A percentile compares a stretch with the other conserved stretches of the same genome.
Evolutionary conservation across 768 basidiomycete species (phyloP).

Genomic region (Russula lepida): DNA sequence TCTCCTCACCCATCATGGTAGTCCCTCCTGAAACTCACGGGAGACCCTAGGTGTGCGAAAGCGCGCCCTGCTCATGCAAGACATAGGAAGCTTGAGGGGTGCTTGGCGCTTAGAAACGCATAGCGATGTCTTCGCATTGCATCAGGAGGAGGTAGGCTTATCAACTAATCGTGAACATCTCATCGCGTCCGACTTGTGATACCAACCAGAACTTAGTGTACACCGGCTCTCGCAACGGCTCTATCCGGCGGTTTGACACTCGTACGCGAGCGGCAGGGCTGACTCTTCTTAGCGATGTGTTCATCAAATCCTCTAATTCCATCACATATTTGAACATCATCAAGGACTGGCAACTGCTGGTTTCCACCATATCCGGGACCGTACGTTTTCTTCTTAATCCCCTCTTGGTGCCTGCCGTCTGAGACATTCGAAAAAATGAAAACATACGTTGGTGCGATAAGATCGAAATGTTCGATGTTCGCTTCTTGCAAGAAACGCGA

Average conservation of each 20-base stretch:
- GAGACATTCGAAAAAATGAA: neutral
- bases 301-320: slow-evolving; percentile 33
- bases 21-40: slow-evolving; percentile 2
- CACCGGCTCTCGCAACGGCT: slow-evolving; percentile 43
- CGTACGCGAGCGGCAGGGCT: slow-evolving; percentile 24
- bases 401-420: neutral
- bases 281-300: slow-evolving; percentile 35
- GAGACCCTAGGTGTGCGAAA: slow-evolving; percentile 40
- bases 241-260: slow-evolving; percentile 49
- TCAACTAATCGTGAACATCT: neutral
- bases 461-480: slow-evolving; percentile 57
- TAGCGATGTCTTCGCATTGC: slow-evolving; percentile 59
- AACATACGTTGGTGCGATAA: slow-evolving; percentile 23
- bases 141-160: slow-evolving; percentile 39
- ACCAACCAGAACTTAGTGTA: slow-evolving; percentile 19
- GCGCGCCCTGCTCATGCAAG: slow-evolving; percentile 43
- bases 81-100: slow-evolving; percentile 36
- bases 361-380: slow-evolving; percentile 50
- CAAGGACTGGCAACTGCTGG: slow-evolving; percentile 44
- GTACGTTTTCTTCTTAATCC: slow-evolving; percentile 31
- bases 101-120: slow-evolving; percentile 39
- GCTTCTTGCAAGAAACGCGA: slow-evolving; percentile 36
- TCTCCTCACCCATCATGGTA: neutral
- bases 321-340: slow-evolving; percentile 47
- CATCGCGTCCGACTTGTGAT: neutral